phyloP scores from a whole-genome alignment of 371 early-diverging fungal species.

The Phascolomyces articulosus region DNA sequence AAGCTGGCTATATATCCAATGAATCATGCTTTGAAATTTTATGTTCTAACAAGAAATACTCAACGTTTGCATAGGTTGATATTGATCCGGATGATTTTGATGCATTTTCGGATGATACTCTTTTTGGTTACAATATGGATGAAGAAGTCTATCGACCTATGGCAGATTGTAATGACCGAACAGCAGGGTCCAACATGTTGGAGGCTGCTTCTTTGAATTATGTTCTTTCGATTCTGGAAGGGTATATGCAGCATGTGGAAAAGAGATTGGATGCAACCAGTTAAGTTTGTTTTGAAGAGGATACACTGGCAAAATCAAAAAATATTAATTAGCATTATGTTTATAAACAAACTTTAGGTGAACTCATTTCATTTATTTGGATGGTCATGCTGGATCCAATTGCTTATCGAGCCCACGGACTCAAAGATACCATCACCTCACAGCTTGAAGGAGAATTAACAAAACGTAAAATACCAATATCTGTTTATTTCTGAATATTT shows the following conservation, averaged over 20 bases:
- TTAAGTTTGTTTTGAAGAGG: neutral
- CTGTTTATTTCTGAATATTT: neutral
- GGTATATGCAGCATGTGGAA: slow-evolving; percentile 37
- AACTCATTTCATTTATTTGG: slow-evolving; percentile 42
- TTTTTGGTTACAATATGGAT: slow-evolving; percentile 50
- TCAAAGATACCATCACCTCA: slow-evolving; percentile 20
- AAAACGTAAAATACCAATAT: slow-evolving; percentile 20
- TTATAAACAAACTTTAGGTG: slow-evolving; percentile 17
- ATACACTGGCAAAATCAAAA: no score
- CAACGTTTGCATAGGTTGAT: slow-evolving; percentile 25
- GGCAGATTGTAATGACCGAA: slow-evolving; percentile 30
- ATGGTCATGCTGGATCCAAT: slow-evolving; percentile 48
- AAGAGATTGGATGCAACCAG: slow-evolving; percentile 25
- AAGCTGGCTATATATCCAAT: neutral
- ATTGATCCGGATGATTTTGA: slow-evolving; percentile 50
- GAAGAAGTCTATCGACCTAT: slow-evolving; percentile 45
- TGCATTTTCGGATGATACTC: slow-evolving; percentile 47
- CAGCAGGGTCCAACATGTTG: slow-evolving; percentile 38
- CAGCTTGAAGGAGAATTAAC: slow-evolving; percentile 31
- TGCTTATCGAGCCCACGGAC: slow-evolving; percentile 33
- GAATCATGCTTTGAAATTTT: neutral
- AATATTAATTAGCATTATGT: no score
- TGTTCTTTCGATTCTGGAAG: slow-evolving; percentile 36
- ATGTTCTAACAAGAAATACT: neutral
- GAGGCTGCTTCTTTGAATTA: slow-evolving; percentile 45